Evolutionary conservation across 257 asterid species (phyloP).

Genomic region (Echium plantagineum): DNA sequence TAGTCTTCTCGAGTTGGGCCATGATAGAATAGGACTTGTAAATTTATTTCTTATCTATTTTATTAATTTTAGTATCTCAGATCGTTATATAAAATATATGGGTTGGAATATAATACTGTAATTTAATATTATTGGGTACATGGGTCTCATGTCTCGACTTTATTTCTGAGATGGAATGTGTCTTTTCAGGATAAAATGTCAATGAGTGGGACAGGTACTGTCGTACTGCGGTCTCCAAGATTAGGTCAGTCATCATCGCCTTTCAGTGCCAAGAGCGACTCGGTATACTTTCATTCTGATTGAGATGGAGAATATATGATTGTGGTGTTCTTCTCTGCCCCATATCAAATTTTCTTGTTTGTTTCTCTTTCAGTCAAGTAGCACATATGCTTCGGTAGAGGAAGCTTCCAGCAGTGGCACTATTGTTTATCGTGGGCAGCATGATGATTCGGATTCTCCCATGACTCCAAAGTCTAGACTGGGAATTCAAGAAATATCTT

Average conservation of each 20-base stretch:
- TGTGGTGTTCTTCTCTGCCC: conserved; percentile 6
- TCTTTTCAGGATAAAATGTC: conserved; percentile 53
- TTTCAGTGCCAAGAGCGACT: conserved; percentile 51
- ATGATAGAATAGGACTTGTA: too few relatives aligned
- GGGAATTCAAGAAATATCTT: conserved; percentile 79
- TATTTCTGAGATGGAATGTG: not conserved
- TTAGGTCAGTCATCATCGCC: conserved; percentile 40
- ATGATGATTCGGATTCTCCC: conserved; percentile 85
- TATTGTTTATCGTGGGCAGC: conserved; percentile 79
- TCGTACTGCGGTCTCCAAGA: conserved; percentile 77
- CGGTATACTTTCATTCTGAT: conserved; percentile 30
- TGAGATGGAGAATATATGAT: conserved; percentile 8
- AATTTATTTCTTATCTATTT: too few relatives aligned
- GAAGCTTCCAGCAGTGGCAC: conserved; percentile 85
- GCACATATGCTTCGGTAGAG: conserved; percentile 56
- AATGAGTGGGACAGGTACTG: conserved; percentile 67
- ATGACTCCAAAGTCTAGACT: conserved; percentile 81
- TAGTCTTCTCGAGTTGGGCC: too few relatives aligned
- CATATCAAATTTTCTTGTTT: conserved; percentile 17
- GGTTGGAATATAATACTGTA: too few relatives aligned
- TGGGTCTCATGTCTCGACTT: too few relatives aligned
- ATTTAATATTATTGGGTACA: not conserved
- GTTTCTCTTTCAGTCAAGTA: conserved; percentile 49
- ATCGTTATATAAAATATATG: not conserved
- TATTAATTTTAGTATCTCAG: too few relatives aligned